Base-by-base conservation (phyloP, 2,329 filamentous ascomycete species). In the Epichloe sibirici region DNA sequence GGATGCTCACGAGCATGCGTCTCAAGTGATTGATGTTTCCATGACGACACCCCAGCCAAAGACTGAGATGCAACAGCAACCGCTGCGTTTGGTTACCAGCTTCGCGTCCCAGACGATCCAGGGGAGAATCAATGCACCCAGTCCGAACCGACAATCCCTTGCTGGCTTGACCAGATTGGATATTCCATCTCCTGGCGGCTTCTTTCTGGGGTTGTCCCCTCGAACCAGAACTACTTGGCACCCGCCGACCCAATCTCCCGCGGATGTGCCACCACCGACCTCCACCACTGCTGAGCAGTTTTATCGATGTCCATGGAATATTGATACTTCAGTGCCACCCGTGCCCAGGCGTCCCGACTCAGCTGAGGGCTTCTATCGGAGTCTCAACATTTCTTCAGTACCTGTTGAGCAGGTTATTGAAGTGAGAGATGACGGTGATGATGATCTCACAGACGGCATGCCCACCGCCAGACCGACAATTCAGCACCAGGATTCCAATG, bases 241-340 rank as follows among this genome's bases (percentile, higher is more conserved):
- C 62, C 71, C 84, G 55, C 74, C 77, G 11, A 70, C 71, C 31
- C 71, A 68, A 58, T 74, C 76, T 21, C 75, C 77, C 12, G 75
- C 79, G 7, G 77, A 76, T 17, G 64, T 74, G 57, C 69, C 71
- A 3, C 81, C 82, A 1, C 90, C 90, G 1, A 91, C 88, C 0
- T 95, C 91, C 1, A 88, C 89, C 34, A 90, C 86, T n/a, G 91
- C 91, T 9, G 88, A 95, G 65, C 82, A 86, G 57, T 97, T 96
- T 63, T 97, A 97, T 70, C 83, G 85, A 57, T 78, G 85, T 31
- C 90, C 90, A 3, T 96, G 90, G 85, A 77, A 74, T 57, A 69
- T 69, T 23, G 65, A 73, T 49, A 49, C 69, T n/a, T 62, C 65
- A 7, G 62, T 64, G 39, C 66, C 69, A 28, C 65, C 67, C 3